phyloP scores from a whole-genome alignment of 1,284 basidiomycete species.

The Irpex sp. region DNA sequence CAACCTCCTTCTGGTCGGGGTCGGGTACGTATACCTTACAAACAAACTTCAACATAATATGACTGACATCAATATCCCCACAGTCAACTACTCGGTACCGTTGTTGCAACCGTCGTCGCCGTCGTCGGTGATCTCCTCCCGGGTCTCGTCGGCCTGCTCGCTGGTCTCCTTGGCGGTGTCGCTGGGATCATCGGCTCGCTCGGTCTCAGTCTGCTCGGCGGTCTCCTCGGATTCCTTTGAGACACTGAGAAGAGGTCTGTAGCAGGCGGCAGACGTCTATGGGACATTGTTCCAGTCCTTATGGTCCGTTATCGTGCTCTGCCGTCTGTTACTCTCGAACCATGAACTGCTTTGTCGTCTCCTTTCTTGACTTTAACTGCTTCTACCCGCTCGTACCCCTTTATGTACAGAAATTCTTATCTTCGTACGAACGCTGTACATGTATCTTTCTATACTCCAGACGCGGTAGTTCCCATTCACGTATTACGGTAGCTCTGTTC shows the following conservation, averaged over 20 bases:
- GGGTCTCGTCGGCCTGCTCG: conserved; percentile 22
- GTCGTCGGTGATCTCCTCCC: conserved; percentile 31
- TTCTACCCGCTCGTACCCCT: no score
- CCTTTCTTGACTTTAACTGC: no score
- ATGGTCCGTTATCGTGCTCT: neutral
- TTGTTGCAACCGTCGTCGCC: conserved; percentile 37
- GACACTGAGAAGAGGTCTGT: neutral
- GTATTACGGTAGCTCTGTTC: no score
- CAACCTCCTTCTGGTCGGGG: neutral
- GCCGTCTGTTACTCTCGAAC: neutral
- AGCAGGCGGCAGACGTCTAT: neutral
- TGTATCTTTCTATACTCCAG: no score
- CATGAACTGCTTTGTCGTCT: no score
- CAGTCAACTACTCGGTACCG: conserved; percentile 4
- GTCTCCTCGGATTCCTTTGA: conserved; percentile 22
- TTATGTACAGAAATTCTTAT: no score
- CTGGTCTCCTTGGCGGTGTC: conserved; percentile 23
- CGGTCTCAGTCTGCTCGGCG: conserved; percentile 27
- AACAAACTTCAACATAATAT: neutral
- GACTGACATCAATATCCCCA: no score
- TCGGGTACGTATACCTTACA: neutral
- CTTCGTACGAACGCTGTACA: no score
- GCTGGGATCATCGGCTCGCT: conserved; percentile 26
- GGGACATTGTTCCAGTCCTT: neutral
- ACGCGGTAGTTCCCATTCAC: no score